Evolutionary conservation across 73 alveolate species (phyloP).

Genomic region (Tetrahymena elliotti): DNA sequence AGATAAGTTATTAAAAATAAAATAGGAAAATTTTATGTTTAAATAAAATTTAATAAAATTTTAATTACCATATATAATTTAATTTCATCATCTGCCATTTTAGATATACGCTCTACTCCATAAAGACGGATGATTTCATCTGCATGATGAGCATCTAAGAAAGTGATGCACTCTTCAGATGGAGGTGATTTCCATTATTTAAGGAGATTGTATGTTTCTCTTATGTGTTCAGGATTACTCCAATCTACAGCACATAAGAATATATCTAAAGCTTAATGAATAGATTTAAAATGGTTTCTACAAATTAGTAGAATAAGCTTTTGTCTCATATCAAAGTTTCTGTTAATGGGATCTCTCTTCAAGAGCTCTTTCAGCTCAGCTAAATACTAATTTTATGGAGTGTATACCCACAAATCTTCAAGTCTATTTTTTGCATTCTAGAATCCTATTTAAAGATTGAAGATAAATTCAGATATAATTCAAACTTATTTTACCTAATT

Average conservation of each 20-base stretch:
- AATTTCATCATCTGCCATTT: constrained; percentile 73
- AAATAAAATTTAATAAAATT: neutral
- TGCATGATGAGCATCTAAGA: constrained; percentile 69
- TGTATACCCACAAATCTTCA: constrained; percentile 11
- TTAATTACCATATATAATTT: constrained; percentile 66
- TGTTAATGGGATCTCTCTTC: constrained; percentile 34
- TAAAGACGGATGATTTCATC: constrained; percentile 70
- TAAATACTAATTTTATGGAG: constrained; percentile 38
- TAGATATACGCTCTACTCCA: constrained; percentile 58
- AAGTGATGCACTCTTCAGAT: constrained; percentile 77
- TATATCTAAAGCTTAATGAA: constrained; percentile 38
- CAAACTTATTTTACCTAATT: neutral
- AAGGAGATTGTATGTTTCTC: constrained; percentile 43
- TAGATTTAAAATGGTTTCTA: constrained; percentile 43
- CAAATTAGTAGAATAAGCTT: constrained; percentile 37
- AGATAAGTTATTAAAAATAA: too few species aligned
- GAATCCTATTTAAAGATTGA: too few species aligned
- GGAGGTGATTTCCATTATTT: constrained; percentile 68
- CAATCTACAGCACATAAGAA: constrained; percentile 48
- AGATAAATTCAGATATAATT: too few species aligned
- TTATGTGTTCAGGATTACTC: constrained; percentile 44
- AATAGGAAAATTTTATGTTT: too few species aligned
- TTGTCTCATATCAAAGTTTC: constrained; percentile 21
- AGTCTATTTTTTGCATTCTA: neutral
- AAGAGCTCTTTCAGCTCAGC: constrained; percentile 32